Base-by-base conservation (phyloP, 1,284 basidiomycete genomes). In the Coniferiporia weirii region DNA sequence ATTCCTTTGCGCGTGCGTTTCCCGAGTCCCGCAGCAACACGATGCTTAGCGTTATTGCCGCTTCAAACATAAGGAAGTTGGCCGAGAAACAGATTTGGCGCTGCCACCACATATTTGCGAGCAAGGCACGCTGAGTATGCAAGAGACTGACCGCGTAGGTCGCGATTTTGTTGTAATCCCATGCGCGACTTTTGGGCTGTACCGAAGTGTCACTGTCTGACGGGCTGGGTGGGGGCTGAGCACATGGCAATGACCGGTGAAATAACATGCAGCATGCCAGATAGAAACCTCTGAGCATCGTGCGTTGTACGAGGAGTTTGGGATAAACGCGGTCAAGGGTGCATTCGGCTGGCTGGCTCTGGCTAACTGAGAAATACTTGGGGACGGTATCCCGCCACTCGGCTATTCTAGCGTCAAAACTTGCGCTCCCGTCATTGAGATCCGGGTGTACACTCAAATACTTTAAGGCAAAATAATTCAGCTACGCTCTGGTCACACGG, bases 31-130 rank as follows among this genome's bases (percentile, higher is more conserved):
- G 59, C 22, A 55, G 22, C 1, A 56, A 22, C 4, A 49, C 54
- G 10, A 60, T 50, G 54, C 36, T 34, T 10, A 71, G 64, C 48
- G 67, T 67, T 53, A 72, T 66, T 4, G 67, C 67, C 52, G 68
- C 71, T 58, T 71, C 70, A 62, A 72, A 71, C 27, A 67, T 61
- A 51, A 69, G 70, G 64, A 71, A 70, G 36, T 66, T 52, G 52
- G 65, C 63, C 47, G 66, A 56, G 65, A 68, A 66, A 22, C 52
- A 53, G 43, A 47, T 60, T 47, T 49, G 63, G 58, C 45, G 66
- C 65, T 22, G 65, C 66, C 38, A 64, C 61, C 47, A 65, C 65
- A 57, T 67, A 62, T 47, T 34, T 10, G 27, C 4, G 15, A 19
- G 61, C 32, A 47, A 58, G 45, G 13, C 66, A 62, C 50, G 55